Conservation (phyloP, 768 basidiomycete genomes). For the Inosperma sp. region DNA sequence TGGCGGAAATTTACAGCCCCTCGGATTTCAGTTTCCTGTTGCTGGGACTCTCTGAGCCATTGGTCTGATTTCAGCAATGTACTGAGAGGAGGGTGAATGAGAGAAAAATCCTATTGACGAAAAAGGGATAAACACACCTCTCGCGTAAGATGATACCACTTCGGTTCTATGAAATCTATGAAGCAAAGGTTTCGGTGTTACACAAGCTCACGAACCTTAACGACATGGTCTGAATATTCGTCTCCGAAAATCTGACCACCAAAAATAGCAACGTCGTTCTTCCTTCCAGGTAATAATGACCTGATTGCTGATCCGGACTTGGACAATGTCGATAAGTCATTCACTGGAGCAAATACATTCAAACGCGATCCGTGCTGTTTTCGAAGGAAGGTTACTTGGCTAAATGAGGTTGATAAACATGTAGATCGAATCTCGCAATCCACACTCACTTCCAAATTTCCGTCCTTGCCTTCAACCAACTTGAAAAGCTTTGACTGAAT, state of each 20-base stretch:
- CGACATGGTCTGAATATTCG: constrained; percentile 92
- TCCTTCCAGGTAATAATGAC: constrained; percentile 59
- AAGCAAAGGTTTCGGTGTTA: neutral
- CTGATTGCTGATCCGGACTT: constrained; percentile 57
- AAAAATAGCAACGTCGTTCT: constrained; percentile 66
- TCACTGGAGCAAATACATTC: constrained; percentile 88
- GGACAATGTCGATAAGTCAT: constrained; percentile 80
- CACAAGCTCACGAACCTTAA: constrained; percentile 52
- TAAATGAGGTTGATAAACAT: constrained; percentile 11
- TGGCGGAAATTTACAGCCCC: constrained; percentile 96
- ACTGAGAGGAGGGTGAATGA: constrained; percentile 32
- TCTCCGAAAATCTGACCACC: constrained; percentile 89
- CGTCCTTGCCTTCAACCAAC: constrained; percentile 83
- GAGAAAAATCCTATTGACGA: neutral
- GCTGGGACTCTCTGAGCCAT: constrained; percentile 73
- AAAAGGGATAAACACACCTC: constrained; percentile 43
- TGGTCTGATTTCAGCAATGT: constrained; percentile 91
- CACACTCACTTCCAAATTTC: constrained; percentile 90
- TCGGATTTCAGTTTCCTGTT: constrained; percentile 63
- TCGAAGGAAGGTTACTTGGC: constrained; percentile 83
- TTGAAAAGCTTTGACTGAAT: constrained; percentile 67
- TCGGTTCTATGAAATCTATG: constrained; percentile 54
- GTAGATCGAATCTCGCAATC: no score
- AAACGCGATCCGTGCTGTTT: constrained; percentile 76
- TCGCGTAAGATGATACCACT: constrained; percentile 92